Evolutionary conservation across 1,139 yeast genomes (phyloP), one percentile per base, ranked within the genome.

Genomic region (Pichia inconspicua): DNA sequence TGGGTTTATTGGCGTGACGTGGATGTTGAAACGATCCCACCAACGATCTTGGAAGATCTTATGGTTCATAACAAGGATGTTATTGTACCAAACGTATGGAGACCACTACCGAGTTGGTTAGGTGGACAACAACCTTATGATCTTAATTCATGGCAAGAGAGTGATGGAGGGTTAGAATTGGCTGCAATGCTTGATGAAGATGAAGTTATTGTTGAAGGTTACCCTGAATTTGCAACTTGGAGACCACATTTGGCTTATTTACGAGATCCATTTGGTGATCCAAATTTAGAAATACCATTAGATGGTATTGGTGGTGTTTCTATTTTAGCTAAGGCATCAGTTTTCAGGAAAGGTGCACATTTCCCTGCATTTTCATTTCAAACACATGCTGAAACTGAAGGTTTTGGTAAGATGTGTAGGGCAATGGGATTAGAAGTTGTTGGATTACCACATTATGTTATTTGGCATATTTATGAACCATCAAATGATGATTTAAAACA

Each of bases 1-100:
- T 87, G 95, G 95, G 95, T 87, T 9, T 84, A 86, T 63, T 87
- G 96, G 96, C 73, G 96, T 65, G 96, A 87, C 64, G 96, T 82
- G 1, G 96, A 87, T 63, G 83, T 87, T 46, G 95, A 86, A 58
- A 77, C 87, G 14, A 78, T 86, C 59, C 92, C 95, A 1, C 82
- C 85, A 9, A 72, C 83, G 30, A 82, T 87, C 43, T 78, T 87
- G 53, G 87, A 87, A 64, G 89, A 84, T 61, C 71, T 87, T 60
- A 87, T 86, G 89, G 75, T 77, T 54, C 77, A 74, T 53, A 78
- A 83, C 60, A 82, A 77, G 58, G 96, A 87, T 62, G 86, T 87
- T 17, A 77, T 87, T 66, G 95, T 87, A 5, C 96, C 96, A 9
- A 87, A 87, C 61, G 90, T 85, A 43, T 87, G 95, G 95, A 73